A percentile compares a stretch with the other conserved stretches of the same genome.
Conservation (phyloP, 805 yeast species). For the Barnettozyma populi region DNA sequence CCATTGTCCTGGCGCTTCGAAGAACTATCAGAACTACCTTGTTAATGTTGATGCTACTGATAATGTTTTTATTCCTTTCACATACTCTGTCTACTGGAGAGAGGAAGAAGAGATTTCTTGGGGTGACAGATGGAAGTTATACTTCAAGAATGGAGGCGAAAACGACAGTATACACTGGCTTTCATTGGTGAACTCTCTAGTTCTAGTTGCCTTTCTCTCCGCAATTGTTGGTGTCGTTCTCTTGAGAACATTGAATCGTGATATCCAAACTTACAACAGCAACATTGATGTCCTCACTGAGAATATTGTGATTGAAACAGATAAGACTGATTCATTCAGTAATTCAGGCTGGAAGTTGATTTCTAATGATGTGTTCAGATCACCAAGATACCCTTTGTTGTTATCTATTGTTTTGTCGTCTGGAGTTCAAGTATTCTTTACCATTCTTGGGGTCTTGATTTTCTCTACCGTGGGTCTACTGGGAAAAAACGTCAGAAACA, state of each 20-base stretch:
- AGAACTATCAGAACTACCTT: conserved; percentile 51
- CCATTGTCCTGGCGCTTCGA: conserved; percentile 72
- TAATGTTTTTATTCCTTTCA: conserved; percentile 55
- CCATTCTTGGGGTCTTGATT: conserved; percentile 54
- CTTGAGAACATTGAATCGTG: conserved; percentile 47
- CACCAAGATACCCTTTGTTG: conserved; percentile 43
- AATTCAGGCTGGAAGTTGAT: conserved; percentile 49
- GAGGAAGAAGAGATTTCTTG: conserved; percentile 66
- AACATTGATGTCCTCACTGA: conserved; percentile 21
- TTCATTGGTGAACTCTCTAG: conserved; percentile 65
- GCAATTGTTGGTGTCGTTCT: conserved; percentile 62
- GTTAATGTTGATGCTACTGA: conserved; percentile 39
- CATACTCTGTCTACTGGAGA: conserved; percentile 86
- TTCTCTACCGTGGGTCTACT: conserved; percentile 54
- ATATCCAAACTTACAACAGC: conserved; percentile 35
- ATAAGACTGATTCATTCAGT: conserved; percentile 23
- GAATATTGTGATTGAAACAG: conserved; percentile 22
- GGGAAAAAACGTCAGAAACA: conserved; percentile 63
- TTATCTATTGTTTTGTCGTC: conserved; percentile 60
- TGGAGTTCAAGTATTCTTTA: conserved; percentile 69
- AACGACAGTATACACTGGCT: conserved; percentile 68
- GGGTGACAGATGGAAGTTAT: conserved; percentile 69
- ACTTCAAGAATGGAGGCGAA: conserved; percentile 48
- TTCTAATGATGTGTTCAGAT: conserved; percentile 45
- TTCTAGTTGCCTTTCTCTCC: conserved; percentile 56